A percentile compares a stretch with the other conserved stretches of the same genome.
These are phyloP conservation scores for Pseudopithomyces chartarum DNA, from an alignment of 2,329 filamentous ascomycete species.

Conservation along the genomic window DNA sequence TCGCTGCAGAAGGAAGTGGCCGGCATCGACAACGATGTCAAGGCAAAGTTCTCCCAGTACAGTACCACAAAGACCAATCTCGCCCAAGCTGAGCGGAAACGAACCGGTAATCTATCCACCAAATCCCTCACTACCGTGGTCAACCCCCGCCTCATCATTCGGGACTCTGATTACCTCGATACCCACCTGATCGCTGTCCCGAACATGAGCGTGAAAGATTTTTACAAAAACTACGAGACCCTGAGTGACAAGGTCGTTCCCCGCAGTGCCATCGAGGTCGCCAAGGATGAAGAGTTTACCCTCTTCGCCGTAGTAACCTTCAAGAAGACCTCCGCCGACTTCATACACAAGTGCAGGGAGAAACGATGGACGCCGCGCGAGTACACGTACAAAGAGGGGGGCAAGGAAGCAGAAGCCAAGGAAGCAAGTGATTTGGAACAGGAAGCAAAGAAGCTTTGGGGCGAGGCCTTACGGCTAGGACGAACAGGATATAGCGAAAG, in stretches of 20 bases:
- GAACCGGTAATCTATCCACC: slow-evolving; percentile 92
- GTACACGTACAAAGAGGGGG: slow-evolving; percentile 90
- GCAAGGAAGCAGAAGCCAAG: slow-evolving; percentile 83
- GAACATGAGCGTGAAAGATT: slow-evolving; percentile 79
- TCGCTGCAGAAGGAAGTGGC: slow-evolving; percentile 89
- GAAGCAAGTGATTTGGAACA: slow-evolving; percentile 81
- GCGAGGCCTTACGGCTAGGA: slow-evolving; percentile 83
- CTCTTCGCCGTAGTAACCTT: slow-evolving; percentile 90
- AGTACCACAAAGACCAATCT: slow-evolving; percentile 88
- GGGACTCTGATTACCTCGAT: slow-evolving; percentile 94
- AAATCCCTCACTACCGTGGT: slow-evolving; percentile 92
- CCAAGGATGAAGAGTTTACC: slow-evolving; percentile 86
- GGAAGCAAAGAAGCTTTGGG: slow-evolving; percentile 91
- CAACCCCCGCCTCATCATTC: slow-evolving; percentile 72
- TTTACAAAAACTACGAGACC: slow-evolving; percentile 86
- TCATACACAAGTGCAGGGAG: slow-evolving; percentile 89
- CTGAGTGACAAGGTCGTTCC: slow-evolving; percentile 91
- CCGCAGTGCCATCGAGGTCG: slow-evolving; percentile 78
- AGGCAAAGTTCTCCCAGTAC: slow-evolving; percentile 92
- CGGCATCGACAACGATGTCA: slow-evolving; percentile 95
- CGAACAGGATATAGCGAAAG: slow-evolving; percentile 95
- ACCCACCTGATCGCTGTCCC: slow-evolving; percentile 94
- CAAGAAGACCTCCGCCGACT: slow-evolving; percentile 87
- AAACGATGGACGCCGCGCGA: slow-evolving; percentile 94
- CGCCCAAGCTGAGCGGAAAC: slow-evolving; percentile 79